Conservation (phyloP, 139 green algal genomes). For the Haematococcus sp. region DNA sequence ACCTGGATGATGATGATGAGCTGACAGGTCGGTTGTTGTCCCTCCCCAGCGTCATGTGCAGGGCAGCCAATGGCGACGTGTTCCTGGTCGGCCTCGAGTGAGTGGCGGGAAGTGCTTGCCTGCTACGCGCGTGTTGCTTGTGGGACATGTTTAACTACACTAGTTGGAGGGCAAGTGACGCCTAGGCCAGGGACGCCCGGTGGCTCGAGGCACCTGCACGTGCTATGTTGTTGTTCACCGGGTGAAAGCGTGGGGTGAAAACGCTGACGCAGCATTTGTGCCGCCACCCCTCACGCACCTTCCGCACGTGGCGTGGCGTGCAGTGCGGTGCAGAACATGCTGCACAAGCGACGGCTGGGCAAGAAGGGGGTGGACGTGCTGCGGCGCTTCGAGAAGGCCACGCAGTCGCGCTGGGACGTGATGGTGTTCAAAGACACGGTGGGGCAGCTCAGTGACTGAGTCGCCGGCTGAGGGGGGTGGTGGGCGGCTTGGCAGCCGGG, state of each 20-base stretch:
- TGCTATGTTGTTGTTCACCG: no score
- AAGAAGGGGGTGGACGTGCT: slow-evolving; percentile 14
- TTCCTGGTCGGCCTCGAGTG: slow-evolving; percentile 32
- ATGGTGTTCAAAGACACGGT: not conserved
- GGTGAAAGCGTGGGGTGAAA: no score
- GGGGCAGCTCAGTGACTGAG: no score
- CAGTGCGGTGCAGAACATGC: slow-evolving; percentile 20
- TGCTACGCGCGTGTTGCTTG: no score
- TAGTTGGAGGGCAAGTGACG: no score
- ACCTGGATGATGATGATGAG: slow-evolving; percentile 11
- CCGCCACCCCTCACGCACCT: not conserved
- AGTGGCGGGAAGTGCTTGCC: not conserved
- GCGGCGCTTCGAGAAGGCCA: slow-evolving; percentile 11
- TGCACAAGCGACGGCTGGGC: slow-evolving; percentile 26
- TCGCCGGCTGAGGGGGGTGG: no score
- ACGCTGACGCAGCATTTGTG: not conserved
- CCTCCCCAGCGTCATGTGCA: slow-evolving; percentile 36
- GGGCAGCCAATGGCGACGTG: slow-evolving; percentile 31
- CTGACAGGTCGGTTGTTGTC: slow-evolving; percentile 20
- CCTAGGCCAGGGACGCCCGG: no score
- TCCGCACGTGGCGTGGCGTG: not conserved
- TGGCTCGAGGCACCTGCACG: no score
- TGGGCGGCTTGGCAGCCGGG: no score
- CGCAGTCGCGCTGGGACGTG: not conserved
- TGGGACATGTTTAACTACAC: no score